Base-by-base conservation (phyloP, 2,329 filamentous ascomycete species). In the Emmonsiellopsis sp. region DNA sequence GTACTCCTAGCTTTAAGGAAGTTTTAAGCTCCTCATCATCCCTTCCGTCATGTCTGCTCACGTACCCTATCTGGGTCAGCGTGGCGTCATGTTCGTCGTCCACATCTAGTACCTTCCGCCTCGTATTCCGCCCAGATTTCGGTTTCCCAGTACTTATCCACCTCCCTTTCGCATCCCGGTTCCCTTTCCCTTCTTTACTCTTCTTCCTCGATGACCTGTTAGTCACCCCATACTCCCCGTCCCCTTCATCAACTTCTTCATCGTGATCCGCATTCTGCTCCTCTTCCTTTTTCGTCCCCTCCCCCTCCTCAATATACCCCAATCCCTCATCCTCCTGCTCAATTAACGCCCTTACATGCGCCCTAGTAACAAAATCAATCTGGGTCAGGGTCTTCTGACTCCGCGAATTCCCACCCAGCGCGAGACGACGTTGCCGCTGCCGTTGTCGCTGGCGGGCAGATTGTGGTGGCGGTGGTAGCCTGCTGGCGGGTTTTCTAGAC, bases 21-120 rank as follows among this genome's bases (percentile, higher is more conserved):
- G 3, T 5, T 26, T 26, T 26, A 5, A 5, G 20, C 20, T 49
- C 55, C 32, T 48, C 47, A 9, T 15, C 20, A 31, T 50, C 30
- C 2, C 66, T 63, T 45, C 69, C 63, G 20, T 63, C 62, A 54
- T 70, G 58, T 44, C 64, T 67, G 4, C 66, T 67, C 35, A 72
- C 69, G 58, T 69, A 72, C 51, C 70, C 65, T 69, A 72, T 72
- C 57, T 72, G 70, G 2, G 70, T 72, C n/a, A 72, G 61, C 0
- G 70, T 72, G 7, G 8, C n/a, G 44, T 71, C 71, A 51, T 71
- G 61, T 15, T 60, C 57, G 46, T 65, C 58, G 6, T 54, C 56
- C 48, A 65, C 64, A 40, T 38, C 16, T 2, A n/a, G 32, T 10
- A 60, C 60, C 20, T 57, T 61, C 11, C 59, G 53, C 38, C 55